Conservation (phyloP, 1,139 yeast genomes). For the Debaryomycetaceae sp. region DNA sequence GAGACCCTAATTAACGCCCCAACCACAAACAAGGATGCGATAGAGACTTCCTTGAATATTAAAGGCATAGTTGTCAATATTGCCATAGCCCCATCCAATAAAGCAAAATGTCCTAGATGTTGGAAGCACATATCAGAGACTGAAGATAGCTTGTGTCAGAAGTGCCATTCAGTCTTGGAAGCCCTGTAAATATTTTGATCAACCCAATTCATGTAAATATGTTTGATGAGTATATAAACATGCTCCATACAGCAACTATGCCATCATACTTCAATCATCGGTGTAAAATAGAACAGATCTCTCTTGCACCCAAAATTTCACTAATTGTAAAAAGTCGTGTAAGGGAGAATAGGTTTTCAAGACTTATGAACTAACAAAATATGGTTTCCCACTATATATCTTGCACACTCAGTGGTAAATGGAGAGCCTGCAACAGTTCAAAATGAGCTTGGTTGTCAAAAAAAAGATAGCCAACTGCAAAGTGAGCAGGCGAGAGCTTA, state of each 20-base stretch:
- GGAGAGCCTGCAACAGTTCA: not conserved
- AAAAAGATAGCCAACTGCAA: constrained; percentile 18
- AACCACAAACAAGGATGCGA: not conserved
- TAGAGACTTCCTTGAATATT: constrained; percentile 10
- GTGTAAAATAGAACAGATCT: not conserved
- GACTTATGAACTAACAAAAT: not conserved
- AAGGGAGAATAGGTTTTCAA: not conserved
- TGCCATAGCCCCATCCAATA: constrained; percentile 41
- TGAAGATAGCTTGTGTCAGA: constrained; percentile 56
- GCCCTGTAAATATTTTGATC: not conserved
- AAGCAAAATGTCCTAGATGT: constrained; percentile 83
- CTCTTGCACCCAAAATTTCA: not conserved
- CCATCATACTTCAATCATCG: no score
- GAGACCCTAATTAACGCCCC: constrained; percentile 36
- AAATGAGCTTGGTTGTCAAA: constrained; percentile 4
- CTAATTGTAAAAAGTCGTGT: not conserved
- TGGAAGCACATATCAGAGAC: constrained; percentile 70
- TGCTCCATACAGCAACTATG: no score
- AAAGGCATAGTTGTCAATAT: constrained; percentile 29
- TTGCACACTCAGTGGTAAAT: constrained; percentile 3
- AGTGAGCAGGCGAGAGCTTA: constrained; percentile 15
- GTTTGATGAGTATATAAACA: no score
- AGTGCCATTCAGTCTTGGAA: constrained; percentile 51
- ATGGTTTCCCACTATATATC: constrained; percentile 5
- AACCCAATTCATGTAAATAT: no score